Evolutionary conservation across 83 land plant genomes (phyloP), one percentile per base, ranked within the genome.

Genomic region (Picea engelmannii): DNA sequence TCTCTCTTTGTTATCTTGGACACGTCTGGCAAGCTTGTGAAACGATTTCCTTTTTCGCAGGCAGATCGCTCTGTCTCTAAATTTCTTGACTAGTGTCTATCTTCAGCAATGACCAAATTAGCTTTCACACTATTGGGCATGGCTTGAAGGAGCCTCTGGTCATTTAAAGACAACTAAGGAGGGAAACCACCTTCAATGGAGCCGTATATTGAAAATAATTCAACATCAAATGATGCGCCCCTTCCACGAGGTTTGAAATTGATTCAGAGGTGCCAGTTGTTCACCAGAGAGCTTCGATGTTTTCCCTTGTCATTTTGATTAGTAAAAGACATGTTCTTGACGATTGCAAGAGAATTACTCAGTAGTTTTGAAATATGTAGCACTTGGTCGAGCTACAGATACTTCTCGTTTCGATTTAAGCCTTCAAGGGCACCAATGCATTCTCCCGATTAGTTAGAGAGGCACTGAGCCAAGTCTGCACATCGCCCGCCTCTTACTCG

Each of bases 61-160:
- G 31, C 31, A 27, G 31, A 27, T 27, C 31, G 31, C 31, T 27
- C 31, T 27, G 35, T 35, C 35, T 35, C 35, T 35, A 35, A 35
- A 35, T 35, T 35, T 35, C 35, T 35, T 1, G 35, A 35, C 35
- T 35, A 35, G 35, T 35, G 35, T 21, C 92, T 91, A 78, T 90
- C 91, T 67, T 86, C 20, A 4, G 95, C 92, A 0, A 92, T 93
- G 18, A 85, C 83, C 13, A 78, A 86, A 68, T 90, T 76, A 1
- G 88, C 87, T 40, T 21, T 71, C 6, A 84, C 40, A 13, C 21
- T 2, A 24, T n/a, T 44, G 16, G 71, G 24, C 6, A 79, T 20
- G 10, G 60, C 7, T 20, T 68, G 49, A 63, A 87, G 70, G 4
- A 89, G 79, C n/a, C 74, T 79, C 8, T 86, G 70, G 85, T 80